Conservation (phyloP, 805 yeast species). For the Maudiozyma turicensis region DNA sequence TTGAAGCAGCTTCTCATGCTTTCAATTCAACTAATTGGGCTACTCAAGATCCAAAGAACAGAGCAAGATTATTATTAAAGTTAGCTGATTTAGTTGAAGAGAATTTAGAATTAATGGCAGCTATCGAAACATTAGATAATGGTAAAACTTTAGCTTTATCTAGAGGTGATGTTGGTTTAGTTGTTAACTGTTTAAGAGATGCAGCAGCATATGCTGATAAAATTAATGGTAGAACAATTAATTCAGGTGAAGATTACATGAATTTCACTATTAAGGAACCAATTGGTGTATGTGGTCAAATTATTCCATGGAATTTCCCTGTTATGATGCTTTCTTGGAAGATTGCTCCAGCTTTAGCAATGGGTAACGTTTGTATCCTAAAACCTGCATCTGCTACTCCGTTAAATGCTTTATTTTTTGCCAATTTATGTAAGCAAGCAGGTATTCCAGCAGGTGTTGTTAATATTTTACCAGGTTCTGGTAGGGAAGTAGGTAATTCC, state of each 20-base stretch:
- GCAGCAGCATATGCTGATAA: conserved; percentile 70
- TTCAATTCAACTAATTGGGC: conserved; percentile 49
- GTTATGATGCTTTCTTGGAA: conserved; percentile 74
- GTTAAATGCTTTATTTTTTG: conserved; percentile 57
- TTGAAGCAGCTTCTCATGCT: conserved; percentile 55
- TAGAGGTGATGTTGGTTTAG: conserved; percentile 57
- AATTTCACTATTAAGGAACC: conserved; percentile 65
- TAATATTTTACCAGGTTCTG: conserved; percentile 66
- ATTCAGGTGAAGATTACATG: conserved; percentile 54
- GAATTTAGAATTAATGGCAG: conserved; percentile 51
- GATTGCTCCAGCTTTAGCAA: conserved; percentile 67
- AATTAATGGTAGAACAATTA: conserved; percentile 52
- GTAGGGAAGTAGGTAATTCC: conserved; percentile 63
- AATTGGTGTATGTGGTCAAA: conserved; percentile 74
- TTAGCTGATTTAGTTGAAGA: conserved; percentile 63
- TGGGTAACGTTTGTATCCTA: conserved; percentile 64
- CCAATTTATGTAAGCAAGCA: conserved; percentile 52
- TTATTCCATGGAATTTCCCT: conserved; percentile 83
- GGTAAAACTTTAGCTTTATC: conserved; percentile 66
- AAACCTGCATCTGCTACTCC: conserved; percentile 77
- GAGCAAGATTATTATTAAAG: conserved; percentile 44
- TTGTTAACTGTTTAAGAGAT: conserved; percentile 55
- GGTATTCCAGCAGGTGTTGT: conserved; percentile 71
- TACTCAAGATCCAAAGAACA: conserved; percentile 43
- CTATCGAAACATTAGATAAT: conserved; percentile 65